Evolutionary conservation across 768 basidiomycete genomes (phyloP).

Genomic region (Phlebiopsis flavidoalba): DNA sequence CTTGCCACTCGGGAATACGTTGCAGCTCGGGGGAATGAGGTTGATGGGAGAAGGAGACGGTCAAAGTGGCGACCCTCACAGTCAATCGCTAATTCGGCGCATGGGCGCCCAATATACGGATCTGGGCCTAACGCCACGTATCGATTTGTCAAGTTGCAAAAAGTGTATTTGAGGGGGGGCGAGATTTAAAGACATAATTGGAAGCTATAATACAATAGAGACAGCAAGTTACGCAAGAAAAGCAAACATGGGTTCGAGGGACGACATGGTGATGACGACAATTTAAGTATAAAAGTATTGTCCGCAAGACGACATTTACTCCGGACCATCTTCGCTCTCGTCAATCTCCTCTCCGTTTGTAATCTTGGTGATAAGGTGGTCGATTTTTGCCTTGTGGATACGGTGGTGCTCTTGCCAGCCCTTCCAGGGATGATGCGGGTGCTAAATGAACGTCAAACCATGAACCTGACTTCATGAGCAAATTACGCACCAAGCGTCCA

Average conservation of each 20-base stretch:
- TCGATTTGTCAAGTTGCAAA: too few species aligned
- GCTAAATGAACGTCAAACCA: slow-evolving; percentile 33
- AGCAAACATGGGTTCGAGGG: too few species aligned
- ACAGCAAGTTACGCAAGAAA: too few species aligned
- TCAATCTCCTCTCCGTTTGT: slow-evolving; percentile 52
- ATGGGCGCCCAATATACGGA: neutral
- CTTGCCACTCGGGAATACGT: neutral
- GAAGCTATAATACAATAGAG: too few species aligned
- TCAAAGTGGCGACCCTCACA: neutral
- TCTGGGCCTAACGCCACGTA: neutral
- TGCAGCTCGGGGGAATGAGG: neutral
- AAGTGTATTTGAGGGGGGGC: too few species aligned
- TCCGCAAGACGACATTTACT: neutral
- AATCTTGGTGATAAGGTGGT: slow-evolving; percentile 66
- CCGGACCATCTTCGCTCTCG: slow-evolving; percentile 11
- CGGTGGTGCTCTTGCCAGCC: slow-evolving; percentile 92
- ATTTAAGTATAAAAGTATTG: too few species aligned
- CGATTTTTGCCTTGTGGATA: slow-evolving; percentile 83
- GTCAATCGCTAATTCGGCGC: neutral
- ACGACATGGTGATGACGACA: too few species aligned
- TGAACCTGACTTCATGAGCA: neutral
- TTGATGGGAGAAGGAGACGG: neutral
- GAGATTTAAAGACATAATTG: too few species aligned
- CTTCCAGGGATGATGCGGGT: slow-evolving; percentile 90
- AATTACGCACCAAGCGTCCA: slow-evolving; percentile 52